Evolutionary conservation across 208 protist species (phyloP).

Genomic region (Acanthamoeba lenticulata): DNA sequence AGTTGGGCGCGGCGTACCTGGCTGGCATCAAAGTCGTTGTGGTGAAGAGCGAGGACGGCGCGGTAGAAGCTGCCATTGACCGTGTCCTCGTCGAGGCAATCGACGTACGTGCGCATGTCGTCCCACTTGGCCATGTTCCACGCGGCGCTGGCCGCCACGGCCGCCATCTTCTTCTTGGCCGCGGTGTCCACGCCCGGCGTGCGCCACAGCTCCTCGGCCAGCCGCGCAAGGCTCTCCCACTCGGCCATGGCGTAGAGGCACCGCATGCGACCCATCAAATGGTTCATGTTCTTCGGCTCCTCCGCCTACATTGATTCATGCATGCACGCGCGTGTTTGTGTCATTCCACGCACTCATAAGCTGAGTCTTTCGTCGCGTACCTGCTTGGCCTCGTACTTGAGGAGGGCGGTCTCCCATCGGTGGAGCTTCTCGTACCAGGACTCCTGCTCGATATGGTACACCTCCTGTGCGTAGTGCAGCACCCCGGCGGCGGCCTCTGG

Average conservation of each 20-base stretch:
- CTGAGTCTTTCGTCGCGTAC: no score
- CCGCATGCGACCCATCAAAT: slow-evolving; percentile 96
- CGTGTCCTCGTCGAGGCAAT: slow-evolving; percentile 91
- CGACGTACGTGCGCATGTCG: slow-evolving; percentile 81
- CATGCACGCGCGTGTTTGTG: slow-evolving; percentile 90
- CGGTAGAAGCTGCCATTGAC: slow-evolving; percentile 94
- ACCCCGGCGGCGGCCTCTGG: slow-evolving; percentile 97
- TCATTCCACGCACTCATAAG: slow-evolving; percentile 69
- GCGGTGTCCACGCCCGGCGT: neutral
- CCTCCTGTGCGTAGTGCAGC: slow-evolving; percentile 93
- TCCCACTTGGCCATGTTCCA: slow-evolving; percentile 92
- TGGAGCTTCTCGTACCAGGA: slow-evolving; percentile 96
- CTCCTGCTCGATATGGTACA: slow-evolving; percentile 78
- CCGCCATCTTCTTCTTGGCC: slow-evolving; percentile 87
- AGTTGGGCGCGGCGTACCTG: slow-evolving; percentile 50
- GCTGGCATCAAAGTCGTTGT: slow-evolving; percentile 80
- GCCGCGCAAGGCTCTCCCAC: slow-evolving; percentile 91
- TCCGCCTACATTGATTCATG: slow-evolving; percentile 85
- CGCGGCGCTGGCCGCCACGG: slow-evolving; percentile 94
- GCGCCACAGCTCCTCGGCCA: slow-evolving; percentile 87
- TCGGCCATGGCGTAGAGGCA: slow-evolving; percentile 97
- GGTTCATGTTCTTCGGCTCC: slow-evolving; percentile 90
- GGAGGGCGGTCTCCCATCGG: slow-evolving; percentile 93
- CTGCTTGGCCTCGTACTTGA: slow-evolving; percentile 55
- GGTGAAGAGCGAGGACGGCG: slow-evolving; percentile 81